A percentile compares a stretch with the other conserved stretches of the same genome.
Conservation (phyloP, 371 early-diverging fungal species). For the Thermomucor indicae-seudaticae region DNA sequence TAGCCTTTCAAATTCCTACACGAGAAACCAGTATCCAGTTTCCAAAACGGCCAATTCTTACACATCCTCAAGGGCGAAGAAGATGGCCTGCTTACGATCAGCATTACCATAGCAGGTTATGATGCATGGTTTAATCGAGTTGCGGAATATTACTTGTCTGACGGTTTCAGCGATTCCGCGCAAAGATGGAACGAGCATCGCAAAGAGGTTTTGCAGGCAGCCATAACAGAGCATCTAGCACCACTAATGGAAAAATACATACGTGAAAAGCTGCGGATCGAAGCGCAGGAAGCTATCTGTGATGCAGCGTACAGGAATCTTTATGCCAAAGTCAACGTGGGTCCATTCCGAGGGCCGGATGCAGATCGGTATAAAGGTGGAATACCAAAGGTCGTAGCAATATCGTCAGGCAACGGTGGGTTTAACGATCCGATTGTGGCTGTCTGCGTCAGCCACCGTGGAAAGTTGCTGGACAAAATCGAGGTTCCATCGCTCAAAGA, state of each 20-base stretch:
- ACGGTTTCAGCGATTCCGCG: slow-evolving; percentile 56
- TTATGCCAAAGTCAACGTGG: slow-evolving; percentile 74
- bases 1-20: slow-evolving; percentile 82
- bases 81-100: slow-evolving; percentile 68
- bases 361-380: slow-evolving; percentile 38
- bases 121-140: slow-evolving; percentile 53
- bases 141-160: slow-evolving; percentile 59
- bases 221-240: slow-evolving; percentile 63
- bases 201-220: slow-evolving; percentile 55
- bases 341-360: slow-evolving; percentile 59
- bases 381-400: slow-evolving; percentile 76
- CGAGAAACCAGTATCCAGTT: slow-evolving; percentile 71
- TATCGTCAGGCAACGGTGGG: slow-evolving; percentile 81
- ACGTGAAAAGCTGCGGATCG: slow-evolving; percentile 65
- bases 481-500: slow-evolving; percentile 62
- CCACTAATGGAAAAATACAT: slow-evolving; percentile 74
- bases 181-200: slow-evolving; percentile 82
- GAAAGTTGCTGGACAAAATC: slow-evolving; percentile 63
- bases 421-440: slow-evolving; percentile 66
- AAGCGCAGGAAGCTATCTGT: slow-evolving; percentile 72
- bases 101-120: slow-evolving; percentile 62
- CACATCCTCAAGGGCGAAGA: slow-evolving; percentile 74
- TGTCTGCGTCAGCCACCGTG: slow-evolving; percentile 75
- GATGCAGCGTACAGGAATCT: slow-evolving; percentile 59
- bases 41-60: slow-evolving; percentile 73